Conservation (phyloP, 768 basidiomycete genomes). For the Termitomyces bulborhizus region DNA sequence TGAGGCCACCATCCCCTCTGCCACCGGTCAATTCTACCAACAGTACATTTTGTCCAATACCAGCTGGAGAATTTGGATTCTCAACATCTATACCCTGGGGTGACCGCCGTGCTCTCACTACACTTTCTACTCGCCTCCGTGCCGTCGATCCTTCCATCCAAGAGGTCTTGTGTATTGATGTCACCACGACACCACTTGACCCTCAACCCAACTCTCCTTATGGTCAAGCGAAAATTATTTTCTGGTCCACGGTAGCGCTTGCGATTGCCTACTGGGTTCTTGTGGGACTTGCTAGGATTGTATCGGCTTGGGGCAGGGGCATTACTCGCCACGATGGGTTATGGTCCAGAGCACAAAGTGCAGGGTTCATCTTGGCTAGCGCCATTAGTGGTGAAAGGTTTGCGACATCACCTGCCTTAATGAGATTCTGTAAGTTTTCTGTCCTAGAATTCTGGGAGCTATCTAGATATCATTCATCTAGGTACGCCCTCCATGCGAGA, state of each 20-base stretch:
- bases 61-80: conserved; percentile 76
- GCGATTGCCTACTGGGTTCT: conserved; percentile 77
- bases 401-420: conserved; percentile 75
- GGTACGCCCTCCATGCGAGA: conserved; percentile 92
- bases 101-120: conserved; percentile 66
- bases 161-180: conserved; percentile 78
- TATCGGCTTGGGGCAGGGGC: conserved; percentile 82
- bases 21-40: conserved; percentile 34
- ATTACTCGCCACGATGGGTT: conserved; percentile 53
- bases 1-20: conserved; percentile 75
- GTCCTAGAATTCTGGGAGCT: background rate
- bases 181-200: conserved; percentile 70
- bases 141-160: conserved; percentile 83
- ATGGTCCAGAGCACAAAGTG: conserved; percentile 73
- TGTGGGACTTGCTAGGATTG: conserved; percentile 74
- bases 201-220: conserved; percentile 56
- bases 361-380: conserved; percentile 85
- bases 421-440: conserved; percentile 73
- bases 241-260: conserved; percentile 70
- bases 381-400: conserved; percentile 90
- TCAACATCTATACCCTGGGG: conserved; percentile 67
- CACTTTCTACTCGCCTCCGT: conserved; percentile 76
- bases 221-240: conserved; percentile 59
- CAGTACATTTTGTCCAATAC: conserved; percentile 68
- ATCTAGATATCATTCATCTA: conserved; percentile 31